Conservation (phyloP, 768 basidiomycete genomes). For the Trametes sanguinea region DNA sequence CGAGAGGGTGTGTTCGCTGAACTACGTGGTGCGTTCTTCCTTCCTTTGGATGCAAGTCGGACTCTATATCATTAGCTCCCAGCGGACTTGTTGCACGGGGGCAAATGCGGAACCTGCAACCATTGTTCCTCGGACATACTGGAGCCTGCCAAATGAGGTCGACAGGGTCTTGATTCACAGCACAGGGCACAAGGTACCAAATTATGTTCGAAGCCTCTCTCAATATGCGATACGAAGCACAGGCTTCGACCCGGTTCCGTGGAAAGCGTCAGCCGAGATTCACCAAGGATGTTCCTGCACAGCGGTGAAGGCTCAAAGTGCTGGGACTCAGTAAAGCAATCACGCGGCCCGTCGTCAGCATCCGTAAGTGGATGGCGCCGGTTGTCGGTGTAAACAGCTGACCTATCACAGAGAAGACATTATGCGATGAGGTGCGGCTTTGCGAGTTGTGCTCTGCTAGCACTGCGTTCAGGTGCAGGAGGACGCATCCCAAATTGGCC, state of each 20-base stretch:
- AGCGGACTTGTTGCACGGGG: too few relatives aligned
- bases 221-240: neutral
- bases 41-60: too few relatives aligned
- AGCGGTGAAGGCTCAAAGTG: neutral
- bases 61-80: too few relatives aligned
- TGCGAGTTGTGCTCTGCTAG: neutral
- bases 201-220: neutral
- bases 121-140: neutral
- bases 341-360: constrained; percentile 9
- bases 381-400: neutral
- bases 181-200: neutral
- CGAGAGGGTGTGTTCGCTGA: too few relatives aligned
- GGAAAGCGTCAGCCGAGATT: neutral
- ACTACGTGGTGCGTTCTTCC: too few relatives aligned
- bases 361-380: neutral
- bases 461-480: neutral
- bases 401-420: constrained; percentile 18
- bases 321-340: neutral
- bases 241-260: neutral
- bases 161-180: neutral
- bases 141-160: neutral
- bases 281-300: neutral
- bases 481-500: constrained; percentile 8
- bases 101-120: too few relatives aligned
- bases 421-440: neutral